Evolutionary conservation across 495 filamentous ascomycete genomes (phyloP).

Genomic region (Xylaria curta): DNA sequence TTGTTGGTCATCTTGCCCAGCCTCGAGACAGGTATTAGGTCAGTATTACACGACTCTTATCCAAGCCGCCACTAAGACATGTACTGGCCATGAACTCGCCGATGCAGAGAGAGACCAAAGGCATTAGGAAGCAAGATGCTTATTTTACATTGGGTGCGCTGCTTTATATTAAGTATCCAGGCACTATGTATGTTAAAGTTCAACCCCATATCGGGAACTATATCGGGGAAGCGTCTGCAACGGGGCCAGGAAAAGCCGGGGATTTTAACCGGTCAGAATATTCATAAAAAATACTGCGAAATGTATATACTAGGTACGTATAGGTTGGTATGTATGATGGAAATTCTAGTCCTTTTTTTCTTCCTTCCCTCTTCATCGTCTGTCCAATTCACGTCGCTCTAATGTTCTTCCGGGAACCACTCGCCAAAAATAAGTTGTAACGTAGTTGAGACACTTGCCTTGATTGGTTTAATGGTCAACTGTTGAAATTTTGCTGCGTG

Average conservation of each 20-base stretch:
- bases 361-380: neutral
- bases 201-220: neutral
- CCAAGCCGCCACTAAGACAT: constrained; percentile 1
- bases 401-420: neutral
- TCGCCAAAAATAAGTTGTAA: neutral
- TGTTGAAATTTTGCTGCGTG: neutral
- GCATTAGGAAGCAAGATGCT: constrained; percentile 16
- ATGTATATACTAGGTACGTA: neutral
- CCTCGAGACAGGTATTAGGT: neutral
- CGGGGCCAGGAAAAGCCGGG: constrained; percentile 5
- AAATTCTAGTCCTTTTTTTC: neutral
- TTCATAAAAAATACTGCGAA: constrained; percentile 5
- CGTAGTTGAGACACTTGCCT: neutral
- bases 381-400: neutral
- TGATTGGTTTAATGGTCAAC: neutral
- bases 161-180: neutral
- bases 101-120: neutral
- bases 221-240: neutral
- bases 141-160: neutral
- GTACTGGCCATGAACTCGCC: neutral
- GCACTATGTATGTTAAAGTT: neutral
- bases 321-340: neutral
- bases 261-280: neutral
- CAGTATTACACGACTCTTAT: constrained; percentile 8
- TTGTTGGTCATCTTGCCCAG: neutral